Base-by-base conservation (phyloP, 139 green algal species). In the Mesostigma viride region DNA sequence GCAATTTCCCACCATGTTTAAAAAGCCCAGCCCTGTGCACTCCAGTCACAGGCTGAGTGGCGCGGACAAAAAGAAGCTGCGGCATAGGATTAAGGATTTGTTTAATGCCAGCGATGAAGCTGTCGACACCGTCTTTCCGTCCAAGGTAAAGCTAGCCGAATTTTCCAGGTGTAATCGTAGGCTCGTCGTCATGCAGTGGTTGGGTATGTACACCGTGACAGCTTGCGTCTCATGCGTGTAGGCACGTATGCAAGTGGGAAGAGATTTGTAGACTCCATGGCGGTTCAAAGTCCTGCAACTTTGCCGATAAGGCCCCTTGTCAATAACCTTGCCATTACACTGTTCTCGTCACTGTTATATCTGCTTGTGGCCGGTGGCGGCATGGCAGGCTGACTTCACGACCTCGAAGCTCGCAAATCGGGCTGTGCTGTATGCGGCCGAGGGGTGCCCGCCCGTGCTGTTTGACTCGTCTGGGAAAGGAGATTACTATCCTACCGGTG, bases 51-150 rank as follows among this genome's bases (percentile, higher is more conserved):
- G 70, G 3, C 64, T 76, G 53, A 73, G 64, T 8, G 70, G 70
- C n/a, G 70, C 70, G 40, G 70, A 76, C 70, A 47, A 56, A 26
- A 76, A 76, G 53, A 76, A 76, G 64, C 64, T 76, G 51, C 70
- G 70, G 3, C 46, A 53, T 20, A 66, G 27, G 14, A 44, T 76
- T 0, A 31, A 33, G n/a, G 70, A 76, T 6, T 22, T 44, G n/a
- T 76, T 76, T 14, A 34, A 27, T 20, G 32, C 56, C 24, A 45
- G 31, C 32, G 70, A 76, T 8, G 70, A 66, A 1, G 64, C 73
- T 0, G 32, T 76, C 28, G 70, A 76, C 64, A 14, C 32, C 20
- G 58, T 76, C 34, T 24, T 76, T 22, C 70, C 70, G 14, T 20
- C 70, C 34, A 76, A 76, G 64, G 70, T 68, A 58, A 26, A 34